Percentiles rank a stretch among this genome's conserved stretches.
Evolutionary conservation across 805 yeast species (phyloP).

Genomic region (Candida cerambycidarum): DNA sequence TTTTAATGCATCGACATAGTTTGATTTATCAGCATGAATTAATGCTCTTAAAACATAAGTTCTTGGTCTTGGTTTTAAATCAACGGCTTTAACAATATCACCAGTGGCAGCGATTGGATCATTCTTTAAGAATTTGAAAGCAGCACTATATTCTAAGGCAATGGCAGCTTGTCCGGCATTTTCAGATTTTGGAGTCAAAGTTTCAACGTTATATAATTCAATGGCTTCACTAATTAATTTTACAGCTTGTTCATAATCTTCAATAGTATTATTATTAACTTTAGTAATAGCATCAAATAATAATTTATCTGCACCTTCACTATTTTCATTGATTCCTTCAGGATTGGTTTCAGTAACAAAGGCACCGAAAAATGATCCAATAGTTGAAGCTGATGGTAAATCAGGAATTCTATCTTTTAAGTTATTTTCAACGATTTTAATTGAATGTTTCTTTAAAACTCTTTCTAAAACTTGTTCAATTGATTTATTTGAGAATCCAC

Average conservation of each 20-base stretch:
- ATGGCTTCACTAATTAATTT: slow-evolving; percentile 60
- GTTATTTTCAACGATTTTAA: slow-evolving; percentile 63
- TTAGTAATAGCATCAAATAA: slow-evolving; percentile 65
- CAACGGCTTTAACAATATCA: slow-evolving; percentile 64
- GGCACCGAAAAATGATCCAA: slow-evolving; percentile 87
- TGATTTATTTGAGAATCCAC: slow-evolving; percentile 76
- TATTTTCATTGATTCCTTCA: slow-evolving; percentile 48
- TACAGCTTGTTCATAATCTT: slow-evolving; percentile 63
- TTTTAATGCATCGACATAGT: slow-evolving; percentile 53
- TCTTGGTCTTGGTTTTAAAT: slow-evolving; percentile 72
- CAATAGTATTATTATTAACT: slow-evolving; percentile 49
- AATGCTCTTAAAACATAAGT: slow-evolving; percentile 81
- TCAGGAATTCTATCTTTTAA: slow-evolving; percentile 50
- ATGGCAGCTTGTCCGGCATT: slow-evolving; percentile 51
- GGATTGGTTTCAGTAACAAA: slow-evolving; percentile 59
- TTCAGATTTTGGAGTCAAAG: slow-evolving; percentile 33
- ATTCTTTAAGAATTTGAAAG: slow-evolving; percentile 78
- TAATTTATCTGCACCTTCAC: slow-evolving; percentile 62
- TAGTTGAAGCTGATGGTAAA: slow-evolving; percentile 80
- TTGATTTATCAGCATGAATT: slow-evolving; percentile 76
- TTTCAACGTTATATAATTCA: slow-evolving; percentile 39
- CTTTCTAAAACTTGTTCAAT: slow-evolving; percentile 84
- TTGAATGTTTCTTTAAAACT: slow-evolving; percentile 78
- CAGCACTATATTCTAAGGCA: slow-evolving; percentile 82
- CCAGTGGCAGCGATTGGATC: slow-evolving; percentile 64